These are phyloP conservation scores for Phragmites australis DNA, from an alignment of 176 grass and related monocot genomes.

Conservation along the genomic window DNA sequence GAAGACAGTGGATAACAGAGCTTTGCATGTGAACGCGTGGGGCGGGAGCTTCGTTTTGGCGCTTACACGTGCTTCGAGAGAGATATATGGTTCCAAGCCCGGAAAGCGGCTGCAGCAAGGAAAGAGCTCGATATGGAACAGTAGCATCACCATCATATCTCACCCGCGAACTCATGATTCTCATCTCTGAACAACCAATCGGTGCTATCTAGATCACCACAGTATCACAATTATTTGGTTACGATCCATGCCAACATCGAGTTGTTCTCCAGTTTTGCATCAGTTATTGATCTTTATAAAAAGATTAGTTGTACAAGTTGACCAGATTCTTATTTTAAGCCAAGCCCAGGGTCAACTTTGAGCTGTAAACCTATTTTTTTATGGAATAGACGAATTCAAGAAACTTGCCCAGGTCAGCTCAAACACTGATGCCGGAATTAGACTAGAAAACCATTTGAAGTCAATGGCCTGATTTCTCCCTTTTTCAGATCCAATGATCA, in stretches of 20 bases:
- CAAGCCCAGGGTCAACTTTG: background rate
- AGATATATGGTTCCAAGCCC: background rate
- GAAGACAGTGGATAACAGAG: background rate
- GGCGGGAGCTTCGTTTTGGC: background rate
- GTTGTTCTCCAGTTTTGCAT: background rate
- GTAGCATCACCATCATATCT: background rate
- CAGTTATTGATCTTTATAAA: background rate
- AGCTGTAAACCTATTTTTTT: too few species aligned
- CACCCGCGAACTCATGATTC: too few species aligned
- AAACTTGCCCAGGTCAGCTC: background rate
- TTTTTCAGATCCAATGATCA: too few species aligned
- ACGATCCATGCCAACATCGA: too few species aligned
- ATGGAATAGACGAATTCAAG: too few species aligned
- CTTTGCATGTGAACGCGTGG: background rate
- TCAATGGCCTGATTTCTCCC: too few species aligned
- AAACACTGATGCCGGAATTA: too few species aligned
- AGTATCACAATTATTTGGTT: background rate
- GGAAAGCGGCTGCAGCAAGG: background rate
- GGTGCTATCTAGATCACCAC: background rate
- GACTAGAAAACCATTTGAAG: too few species aligned
- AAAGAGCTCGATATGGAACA: background rate
- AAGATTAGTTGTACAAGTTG: background rate
- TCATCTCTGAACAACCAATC: too few species aligned
- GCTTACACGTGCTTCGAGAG: slow-evolving; percentile 10
- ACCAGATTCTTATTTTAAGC: background rate